Conservation (phyloP, 495 filamentous ascomycete species). For the Penicillium turbatum region DNA sequence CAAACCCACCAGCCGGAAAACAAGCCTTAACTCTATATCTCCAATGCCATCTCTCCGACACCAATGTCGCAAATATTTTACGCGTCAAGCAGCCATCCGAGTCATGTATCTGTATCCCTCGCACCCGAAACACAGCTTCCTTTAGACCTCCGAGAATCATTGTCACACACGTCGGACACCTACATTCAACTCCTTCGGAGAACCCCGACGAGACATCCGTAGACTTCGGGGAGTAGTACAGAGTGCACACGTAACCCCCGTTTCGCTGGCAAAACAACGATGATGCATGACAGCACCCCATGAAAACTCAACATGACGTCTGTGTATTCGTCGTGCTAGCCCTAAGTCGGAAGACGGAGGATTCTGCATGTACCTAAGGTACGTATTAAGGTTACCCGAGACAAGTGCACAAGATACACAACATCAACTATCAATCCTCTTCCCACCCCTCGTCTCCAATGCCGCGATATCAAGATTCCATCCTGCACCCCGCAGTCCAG, state of each 20-base stretch:
- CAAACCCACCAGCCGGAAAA: not conserved
- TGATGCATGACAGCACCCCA: no score
- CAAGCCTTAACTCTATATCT: not conserved
- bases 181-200: not conserved
- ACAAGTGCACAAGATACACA: no score
- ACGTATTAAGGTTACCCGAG: no score
- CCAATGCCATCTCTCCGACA: not conserved
- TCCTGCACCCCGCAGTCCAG: constrained; percentile 42
- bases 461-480: constrained; percentile 58
- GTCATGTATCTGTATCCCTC: not conserved
- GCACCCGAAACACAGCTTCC: not conserved
- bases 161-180: not conserved
- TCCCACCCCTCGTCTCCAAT: constrained; percentile 53
- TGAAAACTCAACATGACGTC: no score
- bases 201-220: not conserved
- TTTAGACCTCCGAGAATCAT: not conserved
- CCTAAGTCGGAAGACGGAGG: no score
- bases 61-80: not conserved
- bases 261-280: no score
- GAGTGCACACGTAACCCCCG: constrained; percentile 1
- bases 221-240: not conserved
- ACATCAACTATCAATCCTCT: constrained; percentile 27
- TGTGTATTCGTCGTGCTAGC: no score
- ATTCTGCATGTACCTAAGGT: no score
- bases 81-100: not conserved